Evolutionary conservation across 768 basidiomycete species (phyloP).

Genomic region (Lactarius deliciosus): DNA sequence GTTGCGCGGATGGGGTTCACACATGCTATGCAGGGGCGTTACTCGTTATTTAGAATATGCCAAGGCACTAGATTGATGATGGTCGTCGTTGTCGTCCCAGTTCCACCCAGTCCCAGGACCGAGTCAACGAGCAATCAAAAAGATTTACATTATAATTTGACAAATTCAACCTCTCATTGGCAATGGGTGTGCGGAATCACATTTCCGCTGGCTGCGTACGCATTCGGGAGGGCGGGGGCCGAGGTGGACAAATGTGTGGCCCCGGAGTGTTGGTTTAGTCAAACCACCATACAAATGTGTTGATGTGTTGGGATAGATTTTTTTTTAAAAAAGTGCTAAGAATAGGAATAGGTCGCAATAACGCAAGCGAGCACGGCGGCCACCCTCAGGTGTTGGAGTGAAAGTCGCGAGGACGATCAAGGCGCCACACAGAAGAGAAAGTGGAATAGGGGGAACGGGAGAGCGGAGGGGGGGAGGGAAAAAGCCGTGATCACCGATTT

Average conservation of each 20-base stretch:
- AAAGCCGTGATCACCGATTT: not conserved
- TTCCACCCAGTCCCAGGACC: not conserved
- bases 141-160: constrained; percentile 3
- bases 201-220: not conserved
- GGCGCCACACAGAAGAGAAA: constrained; percentile 6
- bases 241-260: not conserved
- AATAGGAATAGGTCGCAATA: not conserved
- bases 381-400: too few species aligned
- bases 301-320: too few species aligned
- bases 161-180: not conserved
- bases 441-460: not conserved
- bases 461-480: not conserved
- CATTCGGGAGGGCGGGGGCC: not conserved
- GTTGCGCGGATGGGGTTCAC: constrained; percentile 5
- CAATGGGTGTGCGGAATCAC: not conserved
- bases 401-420: constrained; percentile 18
- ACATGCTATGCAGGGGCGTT: constrained; percentile 1
- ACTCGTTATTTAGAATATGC: not conserved
- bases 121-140: not conserved
- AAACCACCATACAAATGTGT: not conserved
- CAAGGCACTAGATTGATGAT: constrained; percentile 5
- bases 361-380: not conserved
- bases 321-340: not conserved
- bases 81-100: not conserved
- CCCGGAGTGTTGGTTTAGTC: not conserved